Percentiles rank a stretch among this genome's conserved stretches.
Evolutionary conservation across 2,329 filamentous ascomycete genomes (phyloP).

Genomic region (Cordyceps javanica): DNA sequence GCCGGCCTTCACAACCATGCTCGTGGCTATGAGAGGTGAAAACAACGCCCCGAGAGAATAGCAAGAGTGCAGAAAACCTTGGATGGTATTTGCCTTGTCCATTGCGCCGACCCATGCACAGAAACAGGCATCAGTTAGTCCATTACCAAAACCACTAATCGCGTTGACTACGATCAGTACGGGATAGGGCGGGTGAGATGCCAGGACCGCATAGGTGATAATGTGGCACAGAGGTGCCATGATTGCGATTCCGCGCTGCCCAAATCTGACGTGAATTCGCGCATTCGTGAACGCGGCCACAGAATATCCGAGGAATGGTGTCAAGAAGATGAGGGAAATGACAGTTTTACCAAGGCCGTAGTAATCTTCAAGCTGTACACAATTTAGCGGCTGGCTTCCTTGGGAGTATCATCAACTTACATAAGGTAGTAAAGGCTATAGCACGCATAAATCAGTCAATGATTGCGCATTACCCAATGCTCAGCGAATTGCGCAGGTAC

Average conservation of each 20-base stretch:
- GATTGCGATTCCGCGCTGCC: slow-evolving; percentile 61
- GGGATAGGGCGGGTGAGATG: slow-evolving; percentile 58
- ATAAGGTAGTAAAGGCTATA: slow-evolving; percentile 35
- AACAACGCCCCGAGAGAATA: slow-evolving; percentile 62
- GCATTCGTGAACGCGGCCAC: slow-evolving; percentile 56
- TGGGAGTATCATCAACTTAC: slow-evolving; percentile 20
- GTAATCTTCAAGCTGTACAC: slow-evolving; percentile 49
- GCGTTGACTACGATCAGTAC: slow-evolving; percentile 57
- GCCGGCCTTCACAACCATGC: slow-evolving; percentile 54
- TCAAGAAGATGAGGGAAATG: slow-evolving; percentile 58
- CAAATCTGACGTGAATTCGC: slow-evolving; percentile 50
- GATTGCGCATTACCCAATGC: neutral
- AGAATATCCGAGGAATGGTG: slow-evolving; percentile 58
- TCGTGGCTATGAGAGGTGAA: slow-evolving; percentile 59
- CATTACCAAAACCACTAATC: slow-evolving; percentile 62
- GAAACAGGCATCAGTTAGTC: slow-evolving; percentile 49
- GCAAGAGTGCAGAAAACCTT: slow-evolving; percentile 59
- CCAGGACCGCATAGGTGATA: slow-evolving; percentile 53
- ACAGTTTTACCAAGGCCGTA: slow-evolving; percentile 54
- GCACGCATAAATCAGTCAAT: slow-evolving; percentile 9
- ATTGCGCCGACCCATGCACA: slow-evolving; percentile 54
- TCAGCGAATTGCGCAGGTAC: slow-evolving; percentile 15
- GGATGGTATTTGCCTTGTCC: slow-evolving; percentile 60
- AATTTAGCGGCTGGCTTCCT: neutral
- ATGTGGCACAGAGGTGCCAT: slow-evolving; percentile 56